phyloP scores from a whole-genome alignment of 2,329 filamentous ascomycete genomes.

The Botrytis sinoallii region DNA sequence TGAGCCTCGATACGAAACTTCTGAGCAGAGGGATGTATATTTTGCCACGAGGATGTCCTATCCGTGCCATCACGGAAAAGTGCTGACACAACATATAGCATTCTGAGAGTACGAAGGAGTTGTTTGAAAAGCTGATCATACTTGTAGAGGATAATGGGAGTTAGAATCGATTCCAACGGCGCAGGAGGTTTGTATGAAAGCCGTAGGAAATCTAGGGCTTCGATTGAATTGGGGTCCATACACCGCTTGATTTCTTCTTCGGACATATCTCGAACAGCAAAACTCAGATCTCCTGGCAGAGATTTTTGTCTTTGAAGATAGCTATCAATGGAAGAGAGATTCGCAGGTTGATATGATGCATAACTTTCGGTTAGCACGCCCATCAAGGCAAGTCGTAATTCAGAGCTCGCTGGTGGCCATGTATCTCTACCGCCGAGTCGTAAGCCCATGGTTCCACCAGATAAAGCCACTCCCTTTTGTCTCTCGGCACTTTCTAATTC shows the following conservation, averaged over 20 bases:
- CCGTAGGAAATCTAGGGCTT: slow-evolving; percentile 89
- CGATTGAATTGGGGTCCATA: slow-evolving; percentile 76
- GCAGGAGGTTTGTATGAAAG: slow-evolving; percentile 77
- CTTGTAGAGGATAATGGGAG: slow-evolving; percentile 64
- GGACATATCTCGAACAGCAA: slow-evolving; percentile 78
- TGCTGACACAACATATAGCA: slow-evolving; percentile 71
- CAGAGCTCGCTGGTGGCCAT: slow-evolving; percentile 93
- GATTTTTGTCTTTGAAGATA: slow-evolving; percentile 35
- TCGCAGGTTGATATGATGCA: slow-evolving; percentile 32
- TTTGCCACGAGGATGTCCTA: slow-evolving; percentile 33
- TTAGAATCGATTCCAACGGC: slow-evolving; percentile 71
- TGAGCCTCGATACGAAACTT: slow-evolving; percentile 74
- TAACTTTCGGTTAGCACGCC: slow-evolving; percentile 79
- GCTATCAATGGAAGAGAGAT: slow-evolving; percentile 35
- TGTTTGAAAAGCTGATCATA: slow-evolving; percentile 85
- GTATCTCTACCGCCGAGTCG: slow-evolving; percentile 75
- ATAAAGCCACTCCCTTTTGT: slow-evolving; percentile 63
- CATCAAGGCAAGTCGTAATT: slow-evolving; percentile 84
- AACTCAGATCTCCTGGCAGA: slow-evolving; percentile 71
- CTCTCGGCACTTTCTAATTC: slow-evolving; percentile 77
- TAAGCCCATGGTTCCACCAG: slow-evolving; percentile 73
- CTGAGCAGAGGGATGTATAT: slow-evolving; percentile 27
- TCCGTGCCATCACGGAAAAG: slow-evolving; percentile 57
- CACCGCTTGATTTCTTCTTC: slow-evolving; percentile 77
- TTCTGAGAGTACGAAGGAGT: slow-evolving; percentile 71